Evolutionary conservation across 2,329 filamentous ascomycete species (phyloP), one percentile per base, ranked within the genome.

Genomic region (Trichoderma lentiforme): DNA sequence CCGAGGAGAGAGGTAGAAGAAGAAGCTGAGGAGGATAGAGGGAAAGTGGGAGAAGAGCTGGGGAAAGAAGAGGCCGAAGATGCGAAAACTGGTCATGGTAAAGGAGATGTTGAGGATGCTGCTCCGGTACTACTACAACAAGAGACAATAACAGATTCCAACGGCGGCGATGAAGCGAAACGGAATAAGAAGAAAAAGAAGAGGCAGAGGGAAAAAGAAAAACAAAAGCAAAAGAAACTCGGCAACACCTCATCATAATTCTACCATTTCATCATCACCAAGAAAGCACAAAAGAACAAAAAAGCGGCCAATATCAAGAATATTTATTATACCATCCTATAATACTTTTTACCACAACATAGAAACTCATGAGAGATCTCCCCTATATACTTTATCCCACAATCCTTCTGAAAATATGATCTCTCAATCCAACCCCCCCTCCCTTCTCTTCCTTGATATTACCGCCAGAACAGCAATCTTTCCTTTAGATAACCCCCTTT

Each of bases 1-100:
- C 74, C 75, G 32, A 74, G 47, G 60, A 64, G 64, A 75, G 34
- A 32, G 3, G 47, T 24, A 14, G 63, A 18, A n/a, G 63, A 15
- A 26, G 43, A 24, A 6, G 28, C 2, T 24, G 34, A 43, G 32
- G 51, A 28, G 18, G n/a, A 36, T 6, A 30, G 15, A 11, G 34
- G 18, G 1, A 53, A 15, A 2, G 15, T 18, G 18, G 63, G 21
- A 56, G 18, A 26, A 47, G 24, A 57, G 24, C 7, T 14, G 24
- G 15, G 21, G 2, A 30, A 28, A 24, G 24, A 34, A 12, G 26
- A 34, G 5, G 24, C 15, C 26, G 66, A 2, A 34, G 39, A 34
- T 53, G 74, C 72, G 26, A 77, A 80, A 73, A 80, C 78, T 68
- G 80, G 80, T 71, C 18, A 14, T 28, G 24, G 24, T 9, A 11